Percentiles rank a stretch among this genome's conserved stretches.
These are phyloP conservation scores for Tylopilus cervinicoccineus DNA, from an alignment of 768 basidiomycete species.

Conservation along the genomic window DNA sequence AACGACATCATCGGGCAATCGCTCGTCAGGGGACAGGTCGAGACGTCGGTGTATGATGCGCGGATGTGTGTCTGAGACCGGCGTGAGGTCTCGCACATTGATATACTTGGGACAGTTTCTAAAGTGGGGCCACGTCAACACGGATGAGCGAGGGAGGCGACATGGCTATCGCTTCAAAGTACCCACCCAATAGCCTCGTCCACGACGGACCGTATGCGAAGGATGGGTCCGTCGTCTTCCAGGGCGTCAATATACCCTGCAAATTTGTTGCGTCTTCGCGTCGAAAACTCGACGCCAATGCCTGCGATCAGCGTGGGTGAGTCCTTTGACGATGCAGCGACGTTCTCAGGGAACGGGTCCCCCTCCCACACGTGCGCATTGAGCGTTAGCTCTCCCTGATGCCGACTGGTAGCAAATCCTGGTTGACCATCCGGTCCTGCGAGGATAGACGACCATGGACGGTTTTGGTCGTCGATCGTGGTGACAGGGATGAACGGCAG, in stretches of 20 bases:
- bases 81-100: slow-evolving; percentile 48
- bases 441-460: slow-evolving; percentile 61
- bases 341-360: slow-evolving; percentile 48
- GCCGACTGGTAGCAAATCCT: slow-evolving; percentile 42
- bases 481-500: slow-evolving; percentile 55
- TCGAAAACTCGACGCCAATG: slow-evolving; percentile 58
- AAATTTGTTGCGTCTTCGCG: slow-evolving; percentile 59
- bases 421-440: slow-evolving; percentile 40
- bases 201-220: slow-evolving; percentile 39
- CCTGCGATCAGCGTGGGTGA: slow-evolving; percentile 45
- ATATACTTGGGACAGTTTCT: slow-evolving; percentile 75
- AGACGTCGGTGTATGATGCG: slow-evolving; percentile 33
- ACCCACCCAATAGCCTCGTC: slow-evolving; percentile 59
- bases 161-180: background rate
- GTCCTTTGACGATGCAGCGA: slow-evolving; percentile 1
- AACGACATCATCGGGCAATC: slow-evolving; percentile 49
- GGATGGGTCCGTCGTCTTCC: slow-evolving; percentile 24
- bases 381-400: slow-evolving; percentile 34
- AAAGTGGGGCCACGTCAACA: background rate
- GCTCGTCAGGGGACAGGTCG: slow-evolving; percentile 33
- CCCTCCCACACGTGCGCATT: slow-evolving; percentile 47
- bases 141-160: background rate
- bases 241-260: slow-evolving; percentile 45
- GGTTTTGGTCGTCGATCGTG: slow-evolving; percentile 44
- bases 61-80: slow-evolving; percentile 39